These are phyloP conservation scores for Scutellaria galericulata DNA, from an alignment of 257 asterid species.

Conservation along the genomic window DNA sequence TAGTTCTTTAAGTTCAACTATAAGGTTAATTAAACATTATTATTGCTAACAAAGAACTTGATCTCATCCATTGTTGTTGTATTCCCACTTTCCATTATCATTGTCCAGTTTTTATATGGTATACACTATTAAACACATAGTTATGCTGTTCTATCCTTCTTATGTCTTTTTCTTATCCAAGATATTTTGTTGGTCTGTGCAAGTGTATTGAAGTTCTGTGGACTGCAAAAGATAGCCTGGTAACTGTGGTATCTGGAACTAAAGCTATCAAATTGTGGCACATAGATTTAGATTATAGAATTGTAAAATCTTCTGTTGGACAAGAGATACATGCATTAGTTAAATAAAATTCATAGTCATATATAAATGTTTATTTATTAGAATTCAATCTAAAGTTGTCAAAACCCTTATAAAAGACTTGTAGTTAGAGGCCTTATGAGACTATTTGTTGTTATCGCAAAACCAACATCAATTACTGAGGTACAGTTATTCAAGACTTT, in stretches of 20 bases:
- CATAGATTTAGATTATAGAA: background rate
- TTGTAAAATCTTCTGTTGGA: slow-evolving; percentile 10
- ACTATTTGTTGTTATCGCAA: slow-evolving; percentile 7
- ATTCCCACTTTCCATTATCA: background rate
- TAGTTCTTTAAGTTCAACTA: slow-evolving; percentile 11
- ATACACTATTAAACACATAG: background rate
- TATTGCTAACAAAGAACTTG: slow-evolving; percentile 4
- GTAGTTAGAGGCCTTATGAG: slow-evolving; percentile 7
- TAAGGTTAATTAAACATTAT: slow-evolving; percentile 12
- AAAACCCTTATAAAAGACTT: slow-evolving; percentile 8
- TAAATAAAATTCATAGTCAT: background rate
- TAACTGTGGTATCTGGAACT: slow-evolving; percentile 2
- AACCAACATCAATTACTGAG: slow-evolving; percentile 11
- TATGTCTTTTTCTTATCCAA: background rate
- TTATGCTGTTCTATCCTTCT: slow-evolving; percentile 8
- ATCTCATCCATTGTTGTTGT: slow-evolving; percentile 19
- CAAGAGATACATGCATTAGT: slow-evolving; percentile 6
- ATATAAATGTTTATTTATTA: background rate
- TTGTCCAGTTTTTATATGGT: slow-evolving; percentile 21
- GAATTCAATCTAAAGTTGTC: slow-evolving; percentile 22
- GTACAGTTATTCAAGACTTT: background rate
- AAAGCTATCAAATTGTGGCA: slow-evolving; percentile 8
- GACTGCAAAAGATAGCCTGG: slow-evolving; percentile 23
- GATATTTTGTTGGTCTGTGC: too few species aligned
- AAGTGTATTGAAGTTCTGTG: background rate